A percentile compares a stretch with the other conserved stretches of the same genome.
Conservation (phyloP, 2,329 filamentous ascomycete species). For the Blastomyces emzantsi region DNA sequence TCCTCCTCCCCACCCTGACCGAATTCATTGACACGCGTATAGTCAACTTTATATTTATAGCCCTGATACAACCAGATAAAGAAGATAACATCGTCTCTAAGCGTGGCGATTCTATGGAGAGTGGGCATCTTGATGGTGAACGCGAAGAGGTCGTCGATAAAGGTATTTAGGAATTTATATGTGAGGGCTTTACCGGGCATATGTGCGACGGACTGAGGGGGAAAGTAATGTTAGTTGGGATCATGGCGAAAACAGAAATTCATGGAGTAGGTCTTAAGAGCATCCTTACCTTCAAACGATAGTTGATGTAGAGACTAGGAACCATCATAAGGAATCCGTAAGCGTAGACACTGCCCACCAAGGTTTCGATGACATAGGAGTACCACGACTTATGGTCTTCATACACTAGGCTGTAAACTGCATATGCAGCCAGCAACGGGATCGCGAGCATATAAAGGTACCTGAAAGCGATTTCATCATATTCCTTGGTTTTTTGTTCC, state of each 20-base stretch:
- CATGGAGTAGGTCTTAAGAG: background rate
- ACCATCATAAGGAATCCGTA: slow-evolving; percentile 99
- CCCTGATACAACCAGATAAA: slow-evolving; percentile 95
- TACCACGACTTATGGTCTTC: slow-evolving; percentile 98
- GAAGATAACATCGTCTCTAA: slow-evolving; percentile 95
- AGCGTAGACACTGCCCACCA: slow-evolving; percentile 92
- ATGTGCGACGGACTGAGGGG: slow-evolving; percentile 62
- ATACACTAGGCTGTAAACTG: slow-evolving; percentile 82
- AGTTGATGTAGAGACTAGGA: slow-evolving; percentile 96
- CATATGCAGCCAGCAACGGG: slow-evolving; percentile 80
- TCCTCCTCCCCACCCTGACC: slow-evolving; percentile 87
- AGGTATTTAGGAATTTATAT: slow-evolving; percentile 98
- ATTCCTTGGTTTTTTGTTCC: slow-evolving; percentile 96
- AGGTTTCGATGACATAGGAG: slow-evolving; percentile 86
- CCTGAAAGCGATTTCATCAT: slow-evolving; percentile 94
- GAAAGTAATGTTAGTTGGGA: slow-evolving; percentile 4
- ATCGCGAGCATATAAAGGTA: slow-evolving; percentile 93
- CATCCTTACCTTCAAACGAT: slow-evolving; percentile 66
- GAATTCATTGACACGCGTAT: slow-evolving; percentile 90
- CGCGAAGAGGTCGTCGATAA: slow-evolving; percentile 96
- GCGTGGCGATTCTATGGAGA: slow-evolving; percentile 80
- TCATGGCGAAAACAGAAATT: background rate
- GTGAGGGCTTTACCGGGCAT: slow-evolving; percentile 96
- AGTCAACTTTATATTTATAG: slow-evolving; percentile 87
- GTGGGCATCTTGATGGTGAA: slow-evolving; percentile 99